Percentiles rank a stretch among this genome's conserved stretches.
These are phyloP conservation scores for Solanum sitiens DNA, from an alignment of 257 asterid genomes.

Conservation along the genomic window DNA sequence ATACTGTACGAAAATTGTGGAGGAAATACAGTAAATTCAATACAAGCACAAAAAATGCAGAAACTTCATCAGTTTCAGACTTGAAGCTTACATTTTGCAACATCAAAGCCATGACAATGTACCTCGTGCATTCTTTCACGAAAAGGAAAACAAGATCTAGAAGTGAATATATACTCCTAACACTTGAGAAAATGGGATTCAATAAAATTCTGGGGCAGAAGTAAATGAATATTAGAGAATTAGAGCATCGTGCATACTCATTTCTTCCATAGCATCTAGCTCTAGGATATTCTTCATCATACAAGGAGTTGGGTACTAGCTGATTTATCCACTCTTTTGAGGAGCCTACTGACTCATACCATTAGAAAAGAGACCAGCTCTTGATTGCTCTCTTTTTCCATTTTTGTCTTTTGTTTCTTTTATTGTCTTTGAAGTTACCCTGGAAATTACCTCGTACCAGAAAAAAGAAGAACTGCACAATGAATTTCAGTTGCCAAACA, in stretches of 20 bases:
- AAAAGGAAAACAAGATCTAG: not conserved
- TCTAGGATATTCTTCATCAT: not conserved
- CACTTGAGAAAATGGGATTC: not conserved
- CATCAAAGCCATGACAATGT: not conserved
- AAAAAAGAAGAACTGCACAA: not conserved
- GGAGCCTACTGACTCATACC: not conserved
- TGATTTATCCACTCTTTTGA: not conserved
- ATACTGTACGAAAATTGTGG: not conserved
- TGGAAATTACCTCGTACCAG: not conserved
- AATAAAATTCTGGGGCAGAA: not conserved
- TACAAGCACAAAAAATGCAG: not conserved
- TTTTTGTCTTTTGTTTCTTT: not conserved
- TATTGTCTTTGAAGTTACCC: not conserved
- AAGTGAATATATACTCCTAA: not conserved
- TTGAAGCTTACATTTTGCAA: not conserved
- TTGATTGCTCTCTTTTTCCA: not conserved
- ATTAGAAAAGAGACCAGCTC: not conserved
- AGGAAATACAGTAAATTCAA: not conserved
- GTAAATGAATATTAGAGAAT: not conserved
- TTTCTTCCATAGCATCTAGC: not conserved
- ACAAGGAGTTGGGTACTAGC: not conserved
- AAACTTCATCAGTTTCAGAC: not conserved
- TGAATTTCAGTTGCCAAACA: not conserved
- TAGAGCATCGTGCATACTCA: not conserved
- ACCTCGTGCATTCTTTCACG: not conserved